Evolutionary conservation across 257 asterid species (phyloP).

Genomic region (Nicotiana undulata): DNA sequence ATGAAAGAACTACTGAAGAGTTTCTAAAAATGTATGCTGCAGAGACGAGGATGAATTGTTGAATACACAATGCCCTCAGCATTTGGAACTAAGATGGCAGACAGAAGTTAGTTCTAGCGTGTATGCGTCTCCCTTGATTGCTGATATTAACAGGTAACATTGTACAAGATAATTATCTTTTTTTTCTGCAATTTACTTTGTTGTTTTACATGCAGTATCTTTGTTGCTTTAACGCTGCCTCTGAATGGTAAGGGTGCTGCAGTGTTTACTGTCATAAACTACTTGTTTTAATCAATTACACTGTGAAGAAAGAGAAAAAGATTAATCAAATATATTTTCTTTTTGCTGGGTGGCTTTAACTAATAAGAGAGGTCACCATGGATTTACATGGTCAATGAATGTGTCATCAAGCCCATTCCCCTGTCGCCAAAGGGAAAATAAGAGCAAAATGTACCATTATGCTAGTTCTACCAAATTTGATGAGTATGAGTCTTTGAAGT

Average conservation of each 20-base stretch:
- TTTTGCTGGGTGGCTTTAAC: background rate
- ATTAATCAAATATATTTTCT: background rate
- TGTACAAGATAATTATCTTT: background rate
- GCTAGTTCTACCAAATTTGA: background rate
- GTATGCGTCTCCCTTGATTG: constrained; percentile 84
- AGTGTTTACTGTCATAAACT: background rate
- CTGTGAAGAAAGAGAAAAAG: background rate
- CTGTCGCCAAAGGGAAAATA: background rate
- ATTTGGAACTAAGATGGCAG: constrained; percentile 97
- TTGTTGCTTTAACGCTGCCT: background rate
- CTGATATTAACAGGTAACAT: constrained; percentile 88
- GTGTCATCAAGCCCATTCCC: background rate
- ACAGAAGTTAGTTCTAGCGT: constrained; percentile 97
- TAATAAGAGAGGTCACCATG: background rate
- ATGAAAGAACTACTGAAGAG: background rate
- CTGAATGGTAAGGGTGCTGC: background rate
- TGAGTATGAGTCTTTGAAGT: background rate
- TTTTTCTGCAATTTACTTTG: background rate
- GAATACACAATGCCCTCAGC: constrained; percentile 95
- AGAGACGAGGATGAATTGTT: constrained; percentile 89
- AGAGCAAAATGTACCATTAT: background rate
- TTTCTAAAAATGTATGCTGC: background rate
- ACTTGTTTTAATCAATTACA: background rate
- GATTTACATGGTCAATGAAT: constrained; percentile 1
- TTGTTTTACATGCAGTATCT: background rate